Percentiles rank a stretch among this genome's conserved stretches.
Conservation (phyloP, 148 eudicot species). For the Rhododendron ovatum region DNA sequence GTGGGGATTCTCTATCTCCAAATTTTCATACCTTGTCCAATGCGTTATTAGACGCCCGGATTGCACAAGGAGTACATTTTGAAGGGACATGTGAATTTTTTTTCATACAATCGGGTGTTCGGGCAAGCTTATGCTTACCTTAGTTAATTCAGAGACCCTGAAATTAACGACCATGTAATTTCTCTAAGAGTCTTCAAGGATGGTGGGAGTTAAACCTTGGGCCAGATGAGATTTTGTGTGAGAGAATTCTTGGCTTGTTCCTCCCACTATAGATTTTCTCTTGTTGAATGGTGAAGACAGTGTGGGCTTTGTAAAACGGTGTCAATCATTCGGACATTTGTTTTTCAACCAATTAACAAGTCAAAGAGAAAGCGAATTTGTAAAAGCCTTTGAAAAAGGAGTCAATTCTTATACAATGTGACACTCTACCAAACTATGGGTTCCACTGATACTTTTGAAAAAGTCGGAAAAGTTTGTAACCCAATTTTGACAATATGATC, state of each 20-base stretch:
- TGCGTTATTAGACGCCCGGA: neutral
- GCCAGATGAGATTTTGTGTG: too few relatives aligned
- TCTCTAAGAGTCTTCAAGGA: neutral
- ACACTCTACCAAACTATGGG: neutral
- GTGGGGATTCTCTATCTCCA: neutral
- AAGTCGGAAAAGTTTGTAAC: neutral
- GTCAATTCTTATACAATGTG: neutral
- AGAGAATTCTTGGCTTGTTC: too few relatives aligned
- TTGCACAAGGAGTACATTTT: neutral
- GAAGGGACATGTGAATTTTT: neutral
- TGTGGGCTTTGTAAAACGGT: neutral
- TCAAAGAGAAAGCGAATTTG: conserved; percentile 6
- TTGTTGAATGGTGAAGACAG: neutral
- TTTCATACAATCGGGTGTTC: accelerated
- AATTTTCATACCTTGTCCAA: neutral
- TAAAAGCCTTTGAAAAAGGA: neutral
- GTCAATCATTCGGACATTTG: neutral
- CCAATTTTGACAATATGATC: neutral
- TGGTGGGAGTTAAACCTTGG: neutral
- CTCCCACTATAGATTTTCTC: neutral
- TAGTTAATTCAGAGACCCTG: neutral
- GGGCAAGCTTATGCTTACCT: neutral
- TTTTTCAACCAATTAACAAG: neutral
- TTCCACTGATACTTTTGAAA: neutral
- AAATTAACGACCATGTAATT: neutral